phyloP scores from a whole-genome alignment of 768 basidiomycete genomes.

The Cantharellus anzutake region DNA sequence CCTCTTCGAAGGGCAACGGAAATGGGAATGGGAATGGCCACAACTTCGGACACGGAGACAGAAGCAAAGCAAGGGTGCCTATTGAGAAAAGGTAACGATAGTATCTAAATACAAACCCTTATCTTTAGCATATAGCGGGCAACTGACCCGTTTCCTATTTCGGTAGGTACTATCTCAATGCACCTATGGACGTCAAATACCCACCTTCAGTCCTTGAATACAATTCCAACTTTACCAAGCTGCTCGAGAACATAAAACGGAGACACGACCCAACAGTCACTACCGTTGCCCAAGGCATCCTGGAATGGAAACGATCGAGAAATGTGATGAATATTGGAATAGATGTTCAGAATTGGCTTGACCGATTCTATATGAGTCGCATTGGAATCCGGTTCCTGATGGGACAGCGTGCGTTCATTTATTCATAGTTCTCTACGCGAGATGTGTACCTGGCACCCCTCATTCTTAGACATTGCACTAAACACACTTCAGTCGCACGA shows the following conservation, averaged over 20 bases:
- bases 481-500: slow-evolving; percentile 80
- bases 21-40: slow-evolving; percentile 22
- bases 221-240: slow-evolving; percentile 77
- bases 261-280: slow-evolving; percentile 96
- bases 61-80: slow-evolving; percentile 48
- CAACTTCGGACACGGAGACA: too few relatives aligned
- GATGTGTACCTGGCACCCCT: not conserved
- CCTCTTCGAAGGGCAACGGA: slow-evolving; percentile 14
- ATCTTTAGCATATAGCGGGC: too few relatives aligned
- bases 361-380: slow-evolving; percentile 90
- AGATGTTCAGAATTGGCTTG: slow-evolving; percentile 89
- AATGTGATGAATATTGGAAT: slow-evolving; percentile 53
- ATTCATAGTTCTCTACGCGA: not conserved
- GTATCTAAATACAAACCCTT: not conserved
- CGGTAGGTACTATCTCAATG: slow-evolving; percentile 27
- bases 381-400: slow-evolving; percentile 95
- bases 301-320: slow-evolving; percentile 81
- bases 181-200: slow-evolving; percentile 43
- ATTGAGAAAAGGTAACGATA: slow-evolving; percentile 52
- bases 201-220: slow-evolving; percentile 90
- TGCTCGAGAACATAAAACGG: slow-evolving; percentile 74
- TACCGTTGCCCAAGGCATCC: slow-evolving; percentile 86
- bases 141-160: not conserved
- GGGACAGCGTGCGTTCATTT: slow-evolving; percentile 61
- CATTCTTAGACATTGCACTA: slow-evolving; percentile 61